Base-by-base conservation (phyloP, 2,329 filamentous ascomycete genomes). In the Pseudonectria buxi region DNA sequence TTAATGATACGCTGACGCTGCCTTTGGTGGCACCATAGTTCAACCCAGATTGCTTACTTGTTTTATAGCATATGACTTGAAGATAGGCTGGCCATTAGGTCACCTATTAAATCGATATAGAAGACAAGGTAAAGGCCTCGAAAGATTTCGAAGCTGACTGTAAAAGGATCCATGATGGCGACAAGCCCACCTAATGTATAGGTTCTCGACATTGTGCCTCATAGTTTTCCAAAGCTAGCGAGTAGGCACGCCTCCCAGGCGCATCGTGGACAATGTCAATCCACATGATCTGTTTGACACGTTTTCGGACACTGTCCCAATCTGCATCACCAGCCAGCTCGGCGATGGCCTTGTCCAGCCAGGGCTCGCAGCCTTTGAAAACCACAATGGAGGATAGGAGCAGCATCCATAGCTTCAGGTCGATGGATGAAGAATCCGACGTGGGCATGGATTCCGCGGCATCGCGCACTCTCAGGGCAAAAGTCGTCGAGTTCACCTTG, bases 391-490 rank as follows among this genome's bases (percentile, higher is more conserved):
- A 44, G 2, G 49, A 51, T 4, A 56, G 31, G 2, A 54, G 30
- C 1, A 58, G 35, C 4, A 50, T 30, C 55, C 55, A 58, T 4
- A 55, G 45, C 32, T 52, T 51, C 5, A 49, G n/a, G 2, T 54
- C 39, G 0, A 43, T 25, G 0, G 36, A 30, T 2, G 43, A 32
- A n/a, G n/a, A n/a, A n/a, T n/a, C n/a, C n/a, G 0, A 36, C 35
- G 2, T 40, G 18, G 1, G 42, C 33, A 0, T 43, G 34, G 0
- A 52, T 24, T 1, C 24, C 31, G 55, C 44, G 3, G 44, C 35
- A 2, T 34, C 30, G 2, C 32, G 31, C 0, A 55, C 32, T 12
- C 44, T 42, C 2, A 18, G n/a, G 4, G 27, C 26, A n/a, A 55
- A 38, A 3, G 30, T 24, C 0, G 33, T 25, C 3, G 50, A 53